Conservation (phyloP, 371 early-diverging fungal genomes). For the Paraphysoderma sedebokerense region DNA sequence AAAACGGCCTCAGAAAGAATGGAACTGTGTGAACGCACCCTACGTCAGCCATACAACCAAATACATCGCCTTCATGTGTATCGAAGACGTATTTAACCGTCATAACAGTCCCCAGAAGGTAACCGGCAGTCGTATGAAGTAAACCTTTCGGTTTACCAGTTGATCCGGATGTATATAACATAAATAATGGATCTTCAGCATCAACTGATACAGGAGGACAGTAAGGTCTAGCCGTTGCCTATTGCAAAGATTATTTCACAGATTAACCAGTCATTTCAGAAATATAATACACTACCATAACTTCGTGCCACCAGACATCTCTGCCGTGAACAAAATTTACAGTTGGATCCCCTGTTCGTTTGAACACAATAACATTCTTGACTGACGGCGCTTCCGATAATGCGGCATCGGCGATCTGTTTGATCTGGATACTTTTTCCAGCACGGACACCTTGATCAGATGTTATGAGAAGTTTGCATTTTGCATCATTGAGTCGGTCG, state of each 20-base stretch:
- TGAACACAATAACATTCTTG: conserved; percentile 67
- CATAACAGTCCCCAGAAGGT: conserved; percentile 73
- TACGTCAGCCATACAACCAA: conserved; percentile 63
- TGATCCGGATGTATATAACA: conserved; percentile 92
- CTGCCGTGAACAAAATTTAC: conserved; percentile 52
- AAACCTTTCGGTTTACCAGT: conserved; percentile 93
- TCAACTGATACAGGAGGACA: conserved; percentile 64
- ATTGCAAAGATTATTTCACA: no score
- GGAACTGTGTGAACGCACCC: no score
- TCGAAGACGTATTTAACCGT: conserved; percentile 88
- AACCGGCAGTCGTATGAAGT: conserved; percentile 85
- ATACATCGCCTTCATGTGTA: conserved; percentile 61
- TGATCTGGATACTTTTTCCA: conserved; percentile 70
- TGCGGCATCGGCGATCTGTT: conserved; percentile 83
- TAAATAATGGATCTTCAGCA: conserved; percentile 88
- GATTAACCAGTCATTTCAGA: no score
- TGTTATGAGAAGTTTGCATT: conserved; percentile 58
- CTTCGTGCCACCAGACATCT: conserved; percentile 82
- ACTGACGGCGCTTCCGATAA: conserved; percentile 49
- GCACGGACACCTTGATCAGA: conserved; percentile 80
- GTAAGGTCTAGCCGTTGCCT: no score
- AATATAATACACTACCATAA: conserved; percentile 44
- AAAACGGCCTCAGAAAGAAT: no score
- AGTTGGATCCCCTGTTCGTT: conserved; percentile 56
- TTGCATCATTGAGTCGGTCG: conserved; percentile 61